Evolutionary conservation across 1,139 yeast species (phyloP).

Genomic region (Blastobotrys buckinghamii): DNA sequence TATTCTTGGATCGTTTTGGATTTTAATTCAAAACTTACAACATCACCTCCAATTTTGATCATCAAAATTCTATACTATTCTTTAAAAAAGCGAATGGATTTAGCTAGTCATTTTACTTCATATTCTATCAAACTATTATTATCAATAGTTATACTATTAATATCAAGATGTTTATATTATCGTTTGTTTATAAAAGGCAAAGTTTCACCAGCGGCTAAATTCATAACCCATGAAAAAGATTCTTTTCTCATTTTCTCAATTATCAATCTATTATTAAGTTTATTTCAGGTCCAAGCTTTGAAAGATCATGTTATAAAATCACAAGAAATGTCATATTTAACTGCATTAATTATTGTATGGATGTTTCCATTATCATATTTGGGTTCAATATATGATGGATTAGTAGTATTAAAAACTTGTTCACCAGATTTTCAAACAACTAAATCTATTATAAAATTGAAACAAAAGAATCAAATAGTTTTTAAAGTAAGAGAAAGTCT

Average conservation of each 20-base stretch:
- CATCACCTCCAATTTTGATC: neutral
- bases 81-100: neutral
- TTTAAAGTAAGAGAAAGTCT: constrained; percentile 3
- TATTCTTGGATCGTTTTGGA: neutral
- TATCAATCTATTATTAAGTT: neutral
- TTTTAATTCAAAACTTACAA: neutral
- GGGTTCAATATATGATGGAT: constrained; percentile 5
- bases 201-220: constrained; percentile 4
- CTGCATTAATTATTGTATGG: constrained; percentile 4
- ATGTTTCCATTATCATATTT: constrained; percentile 6
- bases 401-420: constrained; percentile 8
- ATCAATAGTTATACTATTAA: neutral
- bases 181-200: no score
- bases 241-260: constrained; percentile 2
- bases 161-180: neutral
- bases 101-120: neutral
- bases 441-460: neutral
- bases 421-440: constrained; percentile 7
- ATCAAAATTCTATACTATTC: no score
- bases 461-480: constrained; percentile 4
- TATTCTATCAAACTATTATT: neutral
- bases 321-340: neutral
- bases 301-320: constrained; percentile 2
- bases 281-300: constrained; percentile 3
- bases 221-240: constrained; percentile 4